These are phyloP conservation scores for Groenewaldozyma sp. DNA, from an alignment of 1,139 yeast species.

Conservation along the genomic window DNA sequence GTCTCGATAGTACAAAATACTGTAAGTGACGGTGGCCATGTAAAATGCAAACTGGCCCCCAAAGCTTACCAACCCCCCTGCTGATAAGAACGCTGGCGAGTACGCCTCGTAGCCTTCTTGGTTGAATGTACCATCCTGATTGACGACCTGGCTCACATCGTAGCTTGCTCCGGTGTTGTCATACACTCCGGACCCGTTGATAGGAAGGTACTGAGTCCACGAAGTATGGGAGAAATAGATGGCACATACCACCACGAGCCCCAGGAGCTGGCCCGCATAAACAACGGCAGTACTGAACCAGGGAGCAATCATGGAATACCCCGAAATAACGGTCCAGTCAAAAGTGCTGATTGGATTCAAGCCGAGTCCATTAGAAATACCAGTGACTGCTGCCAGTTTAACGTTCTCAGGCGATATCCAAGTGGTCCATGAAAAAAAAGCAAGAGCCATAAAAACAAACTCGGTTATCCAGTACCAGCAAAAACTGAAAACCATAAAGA, in stretches of 20 bases:
- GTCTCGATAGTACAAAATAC: conserved; percentile 12
- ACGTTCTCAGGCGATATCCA: conserved; percentile 53
- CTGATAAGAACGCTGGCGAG: conserved; percentile 38
- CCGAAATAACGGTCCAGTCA: conserved; percentile 41
- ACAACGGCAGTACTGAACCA: conserved; percentile 27
- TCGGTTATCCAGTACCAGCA: conserved; percentile 50
- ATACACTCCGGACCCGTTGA: conserved; percentile 38
- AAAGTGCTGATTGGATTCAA: conserved; percentile 45
- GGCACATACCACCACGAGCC: conserved; percentile 17
- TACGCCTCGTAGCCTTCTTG: conserved; percentile 21
- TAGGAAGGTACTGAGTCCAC: conserved; percentile 42
- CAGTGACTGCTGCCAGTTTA: conserved; percentile 46
- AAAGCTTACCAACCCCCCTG: conserved; percentile 7
- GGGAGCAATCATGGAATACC: conserved; percentile 37
- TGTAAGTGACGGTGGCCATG: conserved; percentile 29
- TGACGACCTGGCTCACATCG: conserved; percentile 35
- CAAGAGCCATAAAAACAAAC: conserved; percentile 41
- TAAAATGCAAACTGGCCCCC: conserved; percentile 1
- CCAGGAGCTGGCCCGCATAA: conserved; percentile 10
- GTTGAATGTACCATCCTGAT: conserved; percentile 24
- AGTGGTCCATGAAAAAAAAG: conserved; percentile 52
- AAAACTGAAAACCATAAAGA: conserved; percentile 34
- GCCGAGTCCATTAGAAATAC: conserved; percentile 51
- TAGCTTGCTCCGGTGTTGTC: conserved; percentile 39
- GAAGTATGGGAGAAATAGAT: conserved; percentile 47